Evolutionary conservation across 371 early-diverging fungal species (phyloP).

Genomic region (Homolaphlyctis polyrhiza): DNA sequence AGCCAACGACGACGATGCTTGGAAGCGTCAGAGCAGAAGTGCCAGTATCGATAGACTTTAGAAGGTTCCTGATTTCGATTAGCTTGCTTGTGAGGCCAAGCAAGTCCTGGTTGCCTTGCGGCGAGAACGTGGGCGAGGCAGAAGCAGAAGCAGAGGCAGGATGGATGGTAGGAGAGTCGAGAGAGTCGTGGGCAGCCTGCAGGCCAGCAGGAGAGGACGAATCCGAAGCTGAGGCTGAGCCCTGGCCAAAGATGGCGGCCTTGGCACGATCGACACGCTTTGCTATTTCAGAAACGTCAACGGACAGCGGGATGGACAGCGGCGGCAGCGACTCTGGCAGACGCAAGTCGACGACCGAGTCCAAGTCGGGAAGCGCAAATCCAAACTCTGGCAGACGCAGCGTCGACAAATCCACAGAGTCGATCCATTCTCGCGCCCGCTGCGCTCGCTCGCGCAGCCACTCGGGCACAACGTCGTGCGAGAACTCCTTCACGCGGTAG

Average conservation of each 20-base stretch:
- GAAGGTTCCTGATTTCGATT: constrained; percentile 88
- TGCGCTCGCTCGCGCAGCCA: constrained; percentile 24
- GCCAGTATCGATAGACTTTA: constrained; percentile 64
- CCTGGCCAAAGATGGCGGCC: constrained; percentile 9
- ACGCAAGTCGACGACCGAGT: not conserved
- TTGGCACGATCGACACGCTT: not conserved
- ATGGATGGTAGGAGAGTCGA: constrained; percentile 8
- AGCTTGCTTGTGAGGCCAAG: constrained; percentile 88
- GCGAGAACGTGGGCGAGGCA: not conserved
- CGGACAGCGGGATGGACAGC: not conserved
- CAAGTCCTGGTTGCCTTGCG: constrained; percentile 43
- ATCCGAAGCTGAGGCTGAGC: constrained; percentile 2
- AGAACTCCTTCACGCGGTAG: constrained; percentile 23
- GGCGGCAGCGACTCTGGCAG: not conserved
- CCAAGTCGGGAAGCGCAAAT: not conserved
- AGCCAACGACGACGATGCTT: constrained; percentile 96
- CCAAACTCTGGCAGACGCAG: constrained; percentile 14
- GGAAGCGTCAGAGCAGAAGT: constrained; percentile 70
- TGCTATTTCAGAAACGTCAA: not conserved
- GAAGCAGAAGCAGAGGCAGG: constrained; percentile 1
- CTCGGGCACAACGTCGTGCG: constrained; percentile 28
- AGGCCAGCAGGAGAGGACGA: not conserved
- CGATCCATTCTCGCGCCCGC: constrained; percentile 21
- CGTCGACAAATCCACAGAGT: constrained; percentile 13
- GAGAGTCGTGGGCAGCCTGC: constrained; percentile 14